A percentile compares a stretch with the other conserved stretches of the same genome.
phyloP scores from a whole-genome alignment of 768 basidiomycete genomes.

The Tulasnella sp. region DNA sequence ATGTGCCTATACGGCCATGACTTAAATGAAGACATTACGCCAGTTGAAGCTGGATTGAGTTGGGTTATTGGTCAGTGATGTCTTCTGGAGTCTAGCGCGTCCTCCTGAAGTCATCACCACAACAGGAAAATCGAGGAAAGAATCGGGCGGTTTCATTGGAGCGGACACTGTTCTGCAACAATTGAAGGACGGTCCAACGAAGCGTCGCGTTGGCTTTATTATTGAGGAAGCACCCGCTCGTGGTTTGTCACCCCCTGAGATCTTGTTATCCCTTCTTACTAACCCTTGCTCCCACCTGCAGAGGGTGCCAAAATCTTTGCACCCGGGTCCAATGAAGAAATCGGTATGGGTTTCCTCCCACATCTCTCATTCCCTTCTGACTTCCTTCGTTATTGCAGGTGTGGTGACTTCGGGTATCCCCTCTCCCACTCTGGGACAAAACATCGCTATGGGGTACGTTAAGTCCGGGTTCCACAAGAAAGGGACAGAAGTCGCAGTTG shows the following conservation, averaged over 20 bases:
- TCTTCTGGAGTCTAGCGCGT: not conserved
- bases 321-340: slow-evolving; percentile 34
- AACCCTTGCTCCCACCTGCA: slow-evolving; percentile 23
- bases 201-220: slow-evolving; percentile 68
- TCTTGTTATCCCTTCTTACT: not conserved
- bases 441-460: slow-evolving; percentile 96
- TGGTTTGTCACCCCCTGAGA: slow-evolving; percentile 32
- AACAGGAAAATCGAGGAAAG: slow-evolving; percentile 70
- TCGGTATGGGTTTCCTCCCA: slow-evolving; percentile 38
- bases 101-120: not conserved
- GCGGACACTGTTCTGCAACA: slow-evolving; percentile 59
- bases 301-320: slow-evolving; percentile 70
- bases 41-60: slow-evolving; percentile 79
- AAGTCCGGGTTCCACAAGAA: slow-evolving; percentile 75
- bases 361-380: not conserved
- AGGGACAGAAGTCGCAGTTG: slow-evolving; percentile 71
- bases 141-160: slow-evolving; percentile 57
- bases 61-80: slow-evolving; percentile 72
- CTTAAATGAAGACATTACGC: slow-evolving; percentile 71
- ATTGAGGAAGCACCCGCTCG: slow-evolving; percentile 79
- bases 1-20: slow-evolving; percentile 96
- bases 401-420: slow-evolving; percentile 90
- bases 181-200: slow-evolving; percentile 63
- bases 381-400: slow-evolving; percentile 32
- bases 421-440: slow-evolving; percentile 75